Evolutionary conservation across 768 basidiomycete species (phyloP), one percentile per base, ranked within the genome.

Genomic region (Artomyces pyxidatus): DNA sequence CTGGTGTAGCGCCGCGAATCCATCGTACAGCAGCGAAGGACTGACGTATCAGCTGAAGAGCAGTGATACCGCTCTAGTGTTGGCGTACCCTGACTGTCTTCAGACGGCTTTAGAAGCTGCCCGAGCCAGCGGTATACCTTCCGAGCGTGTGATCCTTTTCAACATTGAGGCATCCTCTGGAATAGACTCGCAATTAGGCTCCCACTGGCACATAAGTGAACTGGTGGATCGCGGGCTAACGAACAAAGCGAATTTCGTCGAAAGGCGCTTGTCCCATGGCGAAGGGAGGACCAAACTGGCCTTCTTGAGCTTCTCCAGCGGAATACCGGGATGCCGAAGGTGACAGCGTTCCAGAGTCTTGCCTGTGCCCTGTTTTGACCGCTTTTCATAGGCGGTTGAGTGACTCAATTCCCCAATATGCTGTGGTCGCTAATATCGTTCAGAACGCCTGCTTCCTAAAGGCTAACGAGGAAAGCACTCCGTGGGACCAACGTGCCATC

Each of bases 291-390:
- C 68, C 11, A 74, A 77, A 37, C 50, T 87, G 14, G 85, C 85
- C 5, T 80, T 86, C 55, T 65, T 87, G 46, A 77, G 74, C 45
- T 84, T 88, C 55, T 86, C 85, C 2, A 85, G 83, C 52, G 85
- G 85, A 6, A 88, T 85, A 88, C 85, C 16, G 84, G 84, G 61
- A 67, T 63, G 58, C 69, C 63, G 28, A 62, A 64, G 50, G 63
- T 61, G n/a, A n/a, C 30, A n/a, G n/a, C n/a, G n/a, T n/a, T n/a
- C n/a, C n/a, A n/a, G n/a, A n/a, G n/a, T n/a, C n/a, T n/a, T n/a
- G n/a, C n/a, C n/a, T 23, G 29, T 9, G 37, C n/a, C 35, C 17
- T 12, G n/a, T 37, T 40, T 25, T 7, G 16, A n/a, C n/a, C n/a
- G 5, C 11, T 39, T 39, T 17, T 25, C 8, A 12, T 27, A 82